Conservation (phyloP, 768 basidiomycete species). For the Mycena belliarum region DNA sequence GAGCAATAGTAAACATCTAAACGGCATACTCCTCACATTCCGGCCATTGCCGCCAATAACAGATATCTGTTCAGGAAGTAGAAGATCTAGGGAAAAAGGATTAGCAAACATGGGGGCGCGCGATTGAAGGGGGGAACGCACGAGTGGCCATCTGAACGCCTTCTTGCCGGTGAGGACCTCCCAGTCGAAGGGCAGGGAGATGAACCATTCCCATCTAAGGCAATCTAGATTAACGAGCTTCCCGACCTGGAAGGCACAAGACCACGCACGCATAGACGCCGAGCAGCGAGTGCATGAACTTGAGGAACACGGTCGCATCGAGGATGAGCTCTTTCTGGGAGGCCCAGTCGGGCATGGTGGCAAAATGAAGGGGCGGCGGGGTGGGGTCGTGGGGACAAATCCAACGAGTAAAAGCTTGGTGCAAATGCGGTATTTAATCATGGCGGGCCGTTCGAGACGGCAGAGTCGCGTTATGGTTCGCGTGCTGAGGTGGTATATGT, state of each 20-base stretch:
- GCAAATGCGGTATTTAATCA: conserved; percentile 7
- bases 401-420: background rate
- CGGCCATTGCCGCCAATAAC: conserved; percentile 42
- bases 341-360: conserved; percentile 55
- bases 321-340: conserved; percentile 46
- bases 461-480: background rate
- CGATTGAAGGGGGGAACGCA: conserved; percentile 19
- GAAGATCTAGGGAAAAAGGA: conserved; percentile 33
- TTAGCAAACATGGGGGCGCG: background rate
- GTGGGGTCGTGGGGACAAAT: conserved; percentile 6
- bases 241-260: background rate
- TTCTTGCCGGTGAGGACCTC: conserved; percentile 41
- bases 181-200: conserved; percentile 50
- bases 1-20: background rate
- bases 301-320: conserved; percentile 47
- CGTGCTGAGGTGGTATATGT: no score
- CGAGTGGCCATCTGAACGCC: conserved; percentile 48
- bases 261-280: conserved; percentile 54
- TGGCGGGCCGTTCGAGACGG: background rate
- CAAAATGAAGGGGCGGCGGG: conserved; percentile 6
- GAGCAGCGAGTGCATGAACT: conserved; percentile 58
- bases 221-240: conserved; percentile 1
- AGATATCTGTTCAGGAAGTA: conserved; percentile 48
- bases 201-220: conserved; percentile 62
- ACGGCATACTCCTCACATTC: conserved; percentile 35